Percentiles rank a stretch among this genome's conserved stretches.
Evolutionary conservation across 1,284 basidiomycete species (phyloP).

Genomic region (Leccinum fallax): DNA sequence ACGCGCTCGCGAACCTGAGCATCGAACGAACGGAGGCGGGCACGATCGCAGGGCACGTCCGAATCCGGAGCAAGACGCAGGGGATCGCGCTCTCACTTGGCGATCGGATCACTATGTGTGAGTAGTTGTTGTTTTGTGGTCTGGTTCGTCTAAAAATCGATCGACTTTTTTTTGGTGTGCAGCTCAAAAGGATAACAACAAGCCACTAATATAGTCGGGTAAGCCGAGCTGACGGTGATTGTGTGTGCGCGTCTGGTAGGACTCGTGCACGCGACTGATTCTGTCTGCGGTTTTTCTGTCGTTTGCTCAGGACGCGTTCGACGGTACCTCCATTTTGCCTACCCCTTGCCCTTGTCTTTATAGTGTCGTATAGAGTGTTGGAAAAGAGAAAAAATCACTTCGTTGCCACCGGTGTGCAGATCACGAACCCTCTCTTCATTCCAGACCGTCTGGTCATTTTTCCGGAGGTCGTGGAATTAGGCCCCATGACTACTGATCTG

Average conservation of each 20-base stretch:
- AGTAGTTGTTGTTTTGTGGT: constrained; percentile 23
- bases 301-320: not conserved
- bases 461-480: not conserved
- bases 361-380: not conserved
- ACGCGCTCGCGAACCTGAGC: constrained; percentile 94
- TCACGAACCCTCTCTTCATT: not conserved
- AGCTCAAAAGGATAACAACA: not conserved
- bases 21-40: constrained; percentile 89
- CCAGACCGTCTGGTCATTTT: not conserved
- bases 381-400: not conserved
- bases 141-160: not conserved
- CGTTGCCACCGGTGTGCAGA: not conserved
- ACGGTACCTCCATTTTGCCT: not conserved
- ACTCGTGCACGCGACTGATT: not conserved
- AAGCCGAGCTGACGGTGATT: not conserved
- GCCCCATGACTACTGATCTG: not conserved
- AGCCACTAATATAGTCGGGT: not conserved
- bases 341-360: not conserved
- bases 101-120: constrained; percentile 90
- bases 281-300: not conserved
- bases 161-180: not conserved
- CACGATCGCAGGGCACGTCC: constrained; percentile 85
- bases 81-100: constrained; percentile 94
- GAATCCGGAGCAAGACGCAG: constrained; percentile 93
- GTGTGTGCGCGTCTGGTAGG: not conserved